Evolutionary conservation across 495 filamentous ascomycete genomes (phyloP), one percentile per base, ranked within the genome.

Genomic region (Corynascus novoguineensis): DNA sequence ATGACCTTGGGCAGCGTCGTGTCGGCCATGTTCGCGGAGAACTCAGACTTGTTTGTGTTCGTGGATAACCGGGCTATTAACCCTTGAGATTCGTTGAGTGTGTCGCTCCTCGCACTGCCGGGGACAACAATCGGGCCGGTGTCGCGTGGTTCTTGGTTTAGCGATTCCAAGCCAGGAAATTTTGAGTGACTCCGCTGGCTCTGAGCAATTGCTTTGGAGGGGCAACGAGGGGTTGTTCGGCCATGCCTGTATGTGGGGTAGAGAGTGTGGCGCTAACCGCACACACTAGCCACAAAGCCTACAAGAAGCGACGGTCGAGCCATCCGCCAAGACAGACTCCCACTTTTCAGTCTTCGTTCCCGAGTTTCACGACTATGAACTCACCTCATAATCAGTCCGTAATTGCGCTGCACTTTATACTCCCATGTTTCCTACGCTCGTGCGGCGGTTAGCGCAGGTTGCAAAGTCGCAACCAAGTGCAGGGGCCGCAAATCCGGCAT

Each of bases 341-440:
- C n/a, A n/a, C n/a, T 55, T 55, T 31, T 29, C 46, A 32, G 7
- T 37, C 12, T 15, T 7, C 10, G n/a, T 4, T 31, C 27, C 35
- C 46, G 15, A 7, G 21, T 24, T 27, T 50, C 47, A 47, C 37
- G 40, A 7, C 24, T 7, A 7, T 15, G 5, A 28, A 44, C 25
- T 21, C 51, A 24, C n/a, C 32, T 63, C 41, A 27, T 45, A 28
- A n/a, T 50, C 5, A 27, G 14, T 5, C 38, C 27, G 22, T 19
- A 32, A n/a, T n/a, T n/a, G n/a, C n/a, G 15, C 37, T n/a, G 14
- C 14, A 38, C 4, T n/a, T 38, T 17, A 41, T 19, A 4, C 19
- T 50, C 53, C 50, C 22, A 71, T 83, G 80, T 68, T 80, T 47
- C 60, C 76, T 4, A 76, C 75, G 6, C 49, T 77, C 9, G 38